Percentiles rank a stretch among this genome's conserved stretches.
Conservation (phyloP, 805 yeast genomes). For the Pichia rugopelliculosa region DNA sequence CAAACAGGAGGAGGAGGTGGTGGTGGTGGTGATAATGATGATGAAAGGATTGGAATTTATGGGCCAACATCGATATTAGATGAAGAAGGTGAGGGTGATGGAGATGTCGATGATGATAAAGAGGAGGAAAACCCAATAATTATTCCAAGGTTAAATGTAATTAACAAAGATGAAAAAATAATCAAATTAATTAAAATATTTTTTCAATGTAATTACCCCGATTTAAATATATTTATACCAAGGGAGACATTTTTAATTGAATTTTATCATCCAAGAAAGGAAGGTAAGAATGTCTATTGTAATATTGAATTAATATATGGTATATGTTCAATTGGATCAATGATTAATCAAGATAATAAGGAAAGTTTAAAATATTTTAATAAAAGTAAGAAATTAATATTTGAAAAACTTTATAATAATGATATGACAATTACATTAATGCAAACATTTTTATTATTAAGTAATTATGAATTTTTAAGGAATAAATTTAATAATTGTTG, state of each 20-base stretch:
- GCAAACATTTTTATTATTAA: slow-evolving; percentile 51
- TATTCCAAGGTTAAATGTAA: slow-evolving; percentile 15
- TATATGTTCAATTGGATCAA: slow-evolving; percentile 52
- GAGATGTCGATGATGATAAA: not conserved
- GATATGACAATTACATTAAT: slow-evolving; percentile 46
- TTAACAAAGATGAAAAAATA: slow-evolving; percentile 27
- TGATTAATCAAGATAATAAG: slow-evolving; percentile 33
- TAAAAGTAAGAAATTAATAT: slow-evolving; percentile 37
- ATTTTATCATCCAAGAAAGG: slow-evolving; percentile 45
- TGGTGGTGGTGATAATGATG: slow-evolving; percentile 13
- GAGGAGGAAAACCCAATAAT: not conserved
- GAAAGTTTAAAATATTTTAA: slow-evolving; percentile 31
- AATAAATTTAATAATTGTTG: slow-evolving; percentile 54
- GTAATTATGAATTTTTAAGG: slow-evolving; percentile 54
- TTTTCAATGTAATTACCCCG: slow-evolving; percentile 62
- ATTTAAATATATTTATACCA: slow-evolving; percentile 53
- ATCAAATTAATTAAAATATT: slow-evolving; percentile 24
- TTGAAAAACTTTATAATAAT: slow-evolving; percentile 30
- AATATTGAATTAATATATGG: slow-evolving; percentile 47
- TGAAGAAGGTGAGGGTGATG: not conserved
- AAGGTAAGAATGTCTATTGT: slow-evolving; percentile 36
- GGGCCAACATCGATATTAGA: slow-evolving; percentile 31
- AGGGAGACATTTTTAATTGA: slow-evolving; percentile 56
- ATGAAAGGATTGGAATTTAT: slow-evolving; percentile 12
- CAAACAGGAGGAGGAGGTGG: too few species aligned